These are phyloP conservation scores for Entomortierella chlamydospora DNA, from an alignment of 192 early-diverging fungal species.

Conservation along the genomic window DNA sequence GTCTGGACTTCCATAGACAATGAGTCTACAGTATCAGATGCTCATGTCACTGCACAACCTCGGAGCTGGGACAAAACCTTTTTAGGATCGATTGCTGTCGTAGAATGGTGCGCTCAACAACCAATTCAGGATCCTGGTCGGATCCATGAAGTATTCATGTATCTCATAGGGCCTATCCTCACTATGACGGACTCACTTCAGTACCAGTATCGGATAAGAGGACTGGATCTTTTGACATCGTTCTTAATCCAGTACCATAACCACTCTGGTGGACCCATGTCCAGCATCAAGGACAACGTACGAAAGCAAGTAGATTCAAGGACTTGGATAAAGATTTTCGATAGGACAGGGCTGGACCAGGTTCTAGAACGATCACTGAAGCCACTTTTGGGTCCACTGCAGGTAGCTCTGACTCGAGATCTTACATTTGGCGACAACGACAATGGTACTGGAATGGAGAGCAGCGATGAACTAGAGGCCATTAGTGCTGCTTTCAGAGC, in stretches of 20 bases:
- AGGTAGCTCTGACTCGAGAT: constrained; percentile 5
- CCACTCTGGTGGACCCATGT: background rate
- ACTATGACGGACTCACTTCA: constrained; percentile 25
- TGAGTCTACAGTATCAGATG: background rate
- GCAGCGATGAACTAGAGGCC: constrained; percentile 7
- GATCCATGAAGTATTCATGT: constrained; percentile 42
- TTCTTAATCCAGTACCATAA: constrained; percentile 26
- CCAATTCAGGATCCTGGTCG: constrained; percentile 30
- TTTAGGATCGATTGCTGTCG: constrained; percentile 24
- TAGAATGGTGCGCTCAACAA: constrained; percentile 47
- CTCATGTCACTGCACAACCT: background rate
- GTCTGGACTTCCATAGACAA: constrained; percentile 5
- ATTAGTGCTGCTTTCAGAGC: constrained; percentile 33
- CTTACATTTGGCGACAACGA: background rate
- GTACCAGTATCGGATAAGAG: constrained; percentile 16
- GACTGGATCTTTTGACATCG: constrained; percentile 28
- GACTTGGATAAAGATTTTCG: constrained; percentile 53
- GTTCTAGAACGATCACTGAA: constrained; percentile 22
- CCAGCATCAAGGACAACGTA: background rate
- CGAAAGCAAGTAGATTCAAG: background rate
- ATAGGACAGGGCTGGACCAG: constrained; percentile 42
- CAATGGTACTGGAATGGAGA: background rate
- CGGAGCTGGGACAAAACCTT: constrained; percentile 29
- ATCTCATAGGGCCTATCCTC: constrained; percentile 28
- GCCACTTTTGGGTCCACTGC: constrained; percentile 22